Evolutionary conservation across 2,329 filamentous ascomycete genomes (phyloP).

Genomic region (Cryphonectria carpinicola): DNA sequence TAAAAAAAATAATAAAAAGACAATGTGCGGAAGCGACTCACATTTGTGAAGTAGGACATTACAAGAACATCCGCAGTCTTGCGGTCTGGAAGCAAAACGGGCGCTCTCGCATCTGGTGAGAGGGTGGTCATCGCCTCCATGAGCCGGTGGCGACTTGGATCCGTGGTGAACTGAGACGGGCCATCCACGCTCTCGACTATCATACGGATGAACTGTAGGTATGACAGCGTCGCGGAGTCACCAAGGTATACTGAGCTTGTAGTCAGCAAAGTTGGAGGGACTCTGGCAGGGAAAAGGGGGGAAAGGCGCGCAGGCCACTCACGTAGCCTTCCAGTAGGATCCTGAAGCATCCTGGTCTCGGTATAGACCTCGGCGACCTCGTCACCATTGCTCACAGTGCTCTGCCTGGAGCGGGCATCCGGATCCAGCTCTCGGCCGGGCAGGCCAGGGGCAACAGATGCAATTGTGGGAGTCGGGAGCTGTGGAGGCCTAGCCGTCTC

Average conservation of each 20-base stretch:
- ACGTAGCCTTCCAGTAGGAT: conserved; percentile 61
- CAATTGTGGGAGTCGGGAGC: conserved; percentile 27
- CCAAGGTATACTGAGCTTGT: conserved; percentile 54
- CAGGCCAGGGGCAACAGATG: conserved; percentile 4
- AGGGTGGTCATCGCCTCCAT: conserved; percentile 57
- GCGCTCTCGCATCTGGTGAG: conserved; percentile 49
- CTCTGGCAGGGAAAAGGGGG: no score
- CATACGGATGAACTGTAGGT: conserved; percentile 62
- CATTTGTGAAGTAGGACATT: conserved; percentile 65
- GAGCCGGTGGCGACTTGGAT: conserved; percentile 60
- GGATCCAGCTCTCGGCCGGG: conserved; percentile 36
- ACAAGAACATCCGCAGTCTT: conserved; percentile 58
- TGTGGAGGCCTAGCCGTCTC: conserved; percentile 39
- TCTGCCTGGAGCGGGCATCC: conserved; percentile 42
- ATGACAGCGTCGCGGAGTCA: conserved; percentile 65
- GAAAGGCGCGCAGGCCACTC: conserved; percentile 36
- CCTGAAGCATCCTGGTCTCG: conserved; percentile 62
- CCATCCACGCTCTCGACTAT: conserved; percentile 61
- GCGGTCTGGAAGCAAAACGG: conserved; percentile 59
- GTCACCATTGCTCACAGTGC: conserved; percentile 49
- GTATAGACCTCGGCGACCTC: conserved; percentile 61
- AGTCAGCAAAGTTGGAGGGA: conserved; percentile 26
- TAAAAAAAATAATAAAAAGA: neutral
- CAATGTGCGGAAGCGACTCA: conserved; percentile 37
- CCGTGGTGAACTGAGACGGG: conserved; percentile 59